A percentile compares a stretch with the other conserved stretches of the same genome.
phyloP scores from a whole-genome alignment of 23 red algal genomes.

The Gracilaria gracilis region DNA sequence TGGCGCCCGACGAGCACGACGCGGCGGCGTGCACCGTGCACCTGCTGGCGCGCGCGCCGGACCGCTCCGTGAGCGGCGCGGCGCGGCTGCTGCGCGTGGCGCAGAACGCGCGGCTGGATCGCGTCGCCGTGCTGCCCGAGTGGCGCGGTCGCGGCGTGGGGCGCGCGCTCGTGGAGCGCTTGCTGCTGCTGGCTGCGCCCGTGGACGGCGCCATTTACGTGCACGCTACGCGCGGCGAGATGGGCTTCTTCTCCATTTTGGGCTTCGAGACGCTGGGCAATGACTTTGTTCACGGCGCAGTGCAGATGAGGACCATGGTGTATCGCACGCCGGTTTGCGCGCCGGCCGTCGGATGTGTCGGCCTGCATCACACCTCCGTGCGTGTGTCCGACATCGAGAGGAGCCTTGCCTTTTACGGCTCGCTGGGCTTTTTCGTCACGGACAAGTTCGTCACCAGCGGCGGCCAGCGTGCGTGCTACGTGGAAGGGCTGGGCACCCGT shows the following conservation, averaged over 20 bases:
- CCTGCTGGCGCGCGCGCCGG: conserved; percentile 45
- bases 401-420: conserved; percentile 83
- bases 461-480: conserved; percentile 75
- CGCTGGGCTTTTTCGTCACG: conserved; percentile 72
- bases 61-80: conserved; percentile 51
- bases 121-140: conserved; percentile 46
- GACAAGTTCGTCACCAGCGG: conserved; percentile 72
- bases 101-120: conserved; percentile 58
- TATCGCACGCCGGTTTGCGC: conserved; percentile 65
- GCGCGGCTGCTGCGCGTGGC: conserved; percentile 38
- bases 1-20: conserved; percentile 48
- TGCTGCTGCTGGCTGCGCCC: conserved; percentile 42
- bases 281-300: conserved; percentile 16
- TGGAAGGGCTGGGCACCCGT: conserved; percentile 79
- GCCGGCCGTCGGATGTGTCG: conserved; percentile 58
- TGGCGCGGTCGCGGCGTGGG: conserved; percentile 69
- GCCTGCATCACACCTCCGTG: conserved; percentile 79
- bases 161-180: conserved; percentile 36
- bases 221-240: conserved; percentile 34
- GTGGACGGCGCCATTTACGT: conserved; percentile 74
- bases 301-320: conserved; percentile 66
- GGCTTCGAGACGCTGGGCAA: conserved; percentile 73
- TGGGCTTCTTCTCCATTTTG: conserved; percentile 88
- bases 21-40: conserved; percentile 44
- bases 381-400: conserved; percentile 79